phyloP scores from a whole-genome alignment of 345 rosid species.

The Balakata baccata region DNA sequence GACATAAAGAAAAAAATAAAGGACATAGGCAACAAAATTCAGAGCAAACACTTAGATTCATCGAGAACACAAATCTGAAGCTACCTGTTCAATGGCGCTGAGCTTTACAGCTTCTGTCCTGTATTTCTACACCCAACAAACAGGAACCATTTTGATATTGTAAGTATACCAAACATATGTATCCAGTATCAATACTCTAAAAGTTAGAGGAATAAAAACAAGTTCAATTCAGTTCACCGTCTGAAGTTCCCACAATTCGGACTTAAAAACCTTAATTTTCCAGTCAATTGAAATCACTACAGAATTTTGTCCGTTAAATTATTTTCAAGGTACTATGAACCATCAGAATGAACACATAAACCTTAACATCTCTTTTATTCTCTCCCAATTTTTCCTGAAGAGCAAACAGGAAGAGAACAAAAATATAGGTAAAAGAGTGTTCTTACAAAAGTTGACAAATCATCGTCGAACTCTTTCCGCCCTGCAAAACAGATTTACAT shows the following conservation, averaged over 20 bases:
- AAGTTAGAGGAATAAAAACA: not conserved
- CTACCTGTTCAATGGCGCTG: constrained; percentile 60
- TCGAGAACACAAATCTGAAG: constrained; percentile 2
- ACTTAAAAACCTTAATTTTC: not conserved
- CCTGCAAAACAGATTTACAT: constrained; percentile 45
- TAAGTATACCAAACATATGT: constrained; percentile 11
- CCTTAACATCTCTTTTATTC: not conserved
- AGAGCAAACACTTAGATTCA: not conserved
- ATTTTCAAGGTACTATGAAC: not conserved
- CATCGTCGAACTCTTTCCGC: constrained; percentile 58
- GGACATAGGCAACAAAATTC: not conserved
- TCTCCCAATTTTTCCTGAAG: constrained; percentile 4
- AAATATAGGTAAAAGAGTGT: constrained; percentile 12
- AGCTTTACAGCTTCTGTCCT: constrained; percentile 46
- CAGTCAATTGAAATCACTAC: not conserved
- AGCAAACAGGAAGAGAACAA: constrained; percentile 8
- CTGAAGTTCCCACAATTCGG: not conserved
- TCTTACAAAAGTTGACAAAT: constrained; percentile 57
- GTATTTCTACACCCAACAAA: constrained; percentile 57
- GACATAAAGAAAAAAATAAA: not conserved
- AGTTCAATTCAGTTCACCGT: not conserved
- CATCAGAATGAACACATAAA: not conserved
- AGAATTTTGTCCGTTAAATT: not conserved
- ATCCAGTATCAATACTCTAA: not conserved
- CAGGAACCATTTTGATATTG: not conserved